phyloP scores from a whole-genome alignment of 495 filamentous ascomycete genomes.

The Lasiosphaeris hirsuta region DNA sequence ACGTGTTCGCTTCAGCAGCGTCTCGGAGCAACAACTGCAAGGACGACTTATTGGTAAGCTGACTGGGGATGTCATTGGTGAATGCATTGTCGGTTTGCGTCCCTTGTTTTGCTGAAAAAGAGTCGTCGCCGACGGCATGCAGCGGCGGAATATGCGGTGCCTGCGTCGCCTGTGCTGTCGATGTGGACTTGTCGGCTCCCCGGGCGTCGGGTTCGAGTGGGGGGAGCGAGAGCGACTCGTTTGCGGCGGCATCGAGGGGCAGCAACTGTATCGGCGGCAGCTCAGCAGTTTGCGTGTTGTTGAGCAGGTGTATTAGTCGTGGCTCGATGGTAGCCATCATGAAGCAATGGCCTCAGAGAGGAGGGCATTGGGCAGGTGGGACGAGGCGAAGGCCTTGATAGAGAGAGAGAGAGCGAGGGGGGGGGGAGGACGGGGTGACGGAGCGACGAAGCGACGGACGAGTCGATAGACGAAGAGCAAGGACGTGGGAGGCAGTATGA shows the following conservation, averaged over 20 bases:
- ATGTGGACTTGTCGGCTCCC: slow-evolving; percentile 28
- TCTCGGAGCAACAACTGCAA: slow-evolving; percentile 30
- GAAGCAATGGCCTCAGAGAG: slow-evolving; percentile 26
- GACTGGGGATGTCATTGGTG: slow-evolving; percentile 11
- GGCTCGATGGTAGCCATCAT: slow-evolving; percentile 59
- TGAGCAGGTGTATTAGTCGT: slow-evolving; percentile 55
- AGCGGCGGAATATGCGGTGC: slow-evolving; percentile 34
- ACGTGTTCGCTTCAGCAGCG: slow-evolving; percentile 23
- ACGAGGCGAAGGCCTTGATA: slow-evolving; percentile 4
- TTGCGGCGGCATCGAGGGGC: slow-evolving; percentile 31
- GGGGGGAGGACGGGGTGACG: not conserved
- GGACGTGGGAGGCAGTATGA: not conserved
- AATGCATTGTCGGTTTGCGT: slow-evolving; percentile 15
- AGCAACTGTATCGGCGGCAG: slow-evolving; percentile 45
- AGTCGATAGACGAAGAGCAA: not conserved
- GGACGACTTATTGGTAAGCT: slow-evolving; percentile 14
- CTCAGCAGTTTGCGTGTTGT: slow-evolving; percentile 42
- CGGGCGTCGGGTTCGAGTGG: slow-evolving; percentile 47
- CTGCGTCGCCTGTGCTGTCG: not conserved
- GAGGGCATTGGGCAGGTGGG: slow-evolving; percentile 30
- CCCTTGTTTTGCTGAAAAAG: slow-evolving; percentile 5
- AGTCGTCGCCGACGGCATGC: slow-evolving; percentile 32
- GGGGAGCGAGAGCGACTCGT: slow-evolving; percentile 34
- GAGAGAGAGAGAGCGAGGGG: not conserved
- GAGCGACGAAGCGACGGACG: not conserved